Evolutionary conservation across 805 yeast species (phyloP).

Genomic region (Pichia occidentalis): DNA sequence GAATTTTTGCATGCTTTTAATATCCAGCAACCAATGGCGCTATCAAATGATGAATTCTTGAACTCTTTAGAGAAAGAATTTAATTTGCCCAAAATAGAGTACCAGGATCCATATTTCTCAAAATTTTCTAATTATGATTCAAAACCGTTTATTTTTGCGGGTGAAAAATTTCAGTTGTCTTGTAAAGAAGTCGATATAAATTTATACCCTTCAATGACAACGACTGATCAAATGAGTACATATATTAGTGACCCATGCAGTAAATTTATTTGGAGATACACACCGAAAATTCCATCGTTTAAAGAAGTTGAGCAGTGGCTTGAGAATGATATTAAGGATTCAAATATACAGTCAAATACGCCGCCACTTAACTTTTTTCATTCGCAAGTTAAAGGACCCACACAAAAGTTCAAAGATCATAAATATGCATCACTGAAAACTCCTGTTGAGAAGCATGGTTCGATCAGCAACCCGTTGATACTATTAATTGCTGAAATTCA

Average conservation of each 20-base stretch:
- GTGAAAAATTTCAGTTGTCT: conserved; percentile 47
- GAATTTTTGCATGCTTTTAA: conserved; percentile 1
- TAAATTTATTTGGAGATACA: conserved; percentile 11
- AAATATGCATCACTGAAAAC: conserved; percentile 32
- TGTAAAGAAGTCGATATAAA: conserved; percentile 32
- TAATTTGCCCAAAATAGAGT: conserved; percentile 47
- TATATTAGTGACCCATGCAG: conserved; percentile 1
- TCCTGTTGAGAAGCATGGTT: conserved; percentile 28
- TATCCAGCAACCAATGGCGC: conserved; percentile 17
- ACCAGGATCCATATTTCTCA: conserved; percentile 59
- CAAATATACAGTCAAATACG: conserved; percentile 8
- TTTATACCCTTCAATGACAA: conserved; percentile 13
- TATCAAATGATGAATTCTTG: conserved; percentile 17
- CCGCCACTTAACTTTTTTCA: conserved; percentile 16
- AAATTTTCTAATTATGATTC: conserved; percentile 44
- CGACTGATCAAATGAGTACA: conserved; percentile 1
- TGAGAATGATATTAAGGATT: conserved; percentile 12
- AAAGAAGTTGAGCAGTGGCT: conserved; percentile 33
- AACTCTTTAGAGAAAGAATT: conserved; percentile 32
- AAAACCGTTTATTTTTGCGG: conserved; percentile 59
- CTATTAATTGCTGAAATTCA: conserved; percentile 66
- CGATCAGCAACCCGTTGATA: conserved; percentile 42
- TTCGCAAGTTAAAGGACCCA: conserved; percentile 49
- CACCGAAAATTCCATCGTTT: conserved; percentile 41
- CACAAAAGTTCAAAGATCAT: conserved; percentile 35